These are phyloP conservation scores for Kalanchoe fedtschenkoi DNA, from an alignment of 164 flowering plant genomes.

Conservation along the genomic window DNA sequence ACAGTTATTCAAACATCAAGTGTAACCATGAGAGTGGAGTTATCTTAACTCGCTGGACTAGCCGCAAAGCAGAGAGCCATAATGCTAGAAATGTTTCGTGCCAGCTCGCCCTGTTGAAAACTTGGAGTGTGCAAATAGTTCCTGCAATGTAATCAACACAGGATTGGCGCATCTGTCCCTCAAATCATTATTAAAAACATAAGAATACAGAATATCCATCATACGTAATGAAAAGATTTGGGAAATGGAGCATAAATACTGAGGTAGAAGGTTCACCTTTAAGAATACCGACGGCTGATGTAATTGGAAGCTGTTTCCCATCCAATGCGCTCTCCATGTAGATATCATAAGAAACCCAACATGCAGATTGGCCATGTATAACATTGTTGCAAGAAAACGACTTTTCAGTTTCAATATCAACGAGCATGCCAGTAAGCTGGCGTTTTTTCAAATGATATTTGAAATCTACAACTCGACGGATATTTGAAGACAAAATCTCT, in stretches of 20 bases:
- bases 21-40: constrained; percentile 5
- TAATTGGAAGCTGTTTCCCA: constrained; percentile 44
- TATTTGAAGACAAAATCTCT: constrained; percentile 27
- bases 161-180: background rate
- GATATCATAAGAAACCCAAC: constrained; percentile 60
- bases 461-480: constrained; percentile 29
- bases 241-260: background rate
- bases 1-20: constrained; percentile 6
- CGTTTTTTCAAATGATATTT: constrained; percentile 40
- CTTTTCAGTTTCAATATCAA: constrained; percentile 31
- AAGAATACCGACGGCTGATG: constrained; percentile 40
- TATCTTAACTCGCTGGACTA: constrained; percentile 76
- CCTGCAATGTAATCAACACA: constrained; percentile 27
- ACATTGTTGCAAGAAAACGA: constrained; percentile 21
- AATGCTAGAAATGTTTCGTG: constrained; percentile 81
- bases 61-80: constrained; percentile 81
- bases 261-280: constrained; percentile 25
- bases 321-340: constrained; percentile 65
- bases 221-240: background rate
- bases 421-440: constrained; percentile 32
- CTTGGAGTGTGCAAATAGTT: constrained; percentile 46
- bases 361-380: constrained; percentile 36
- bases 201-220: background rate
- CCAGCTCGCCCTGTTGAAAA: constrained; percentile 70
- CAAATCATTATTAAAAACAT: background rate